These are phyloP conservation scores for Mycena vulgaris DNA, from an alignment of 768 basidiomycete species.

Conservation along the genomic window DNA sequence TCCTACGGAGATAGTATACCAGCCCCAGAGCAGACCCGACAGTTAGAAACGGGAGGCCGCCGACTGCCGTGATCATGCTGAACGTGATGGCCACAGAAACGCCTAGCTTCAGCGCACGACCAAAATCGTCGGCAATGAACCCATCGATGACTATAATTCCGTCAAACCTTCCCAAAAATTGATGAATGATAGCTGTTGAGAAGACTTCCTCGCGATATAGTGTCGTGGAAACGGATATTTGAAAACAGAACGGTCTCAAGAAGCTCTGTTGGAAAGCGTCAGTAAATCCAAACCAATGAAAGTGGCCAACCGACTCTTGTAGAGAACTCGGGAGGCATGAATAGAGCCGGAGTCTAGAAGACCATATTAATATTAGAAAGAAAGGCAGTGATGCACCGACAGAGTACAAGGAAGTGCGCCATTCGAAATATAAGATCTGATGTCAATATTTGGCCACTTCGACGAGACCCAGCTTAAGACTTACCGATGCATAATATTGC, in stretches of 20 bases:
- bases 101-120: background rate
- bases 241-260: slow-evolving; percentile 89
- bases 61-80: too few relatives aligned
- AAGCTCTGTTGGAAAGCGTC: slow-evolving; percentile 62
- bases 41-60: too few relatives aligned
- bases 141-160: slow-evolving; percentile 78
- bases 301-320: slow-evolving; percentile 73
- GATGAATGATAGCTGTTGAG: slow-evolving; percentile 74
- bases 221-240: slow-evolving; percentile 93
- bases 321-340: slow-evolving; percentile 81
- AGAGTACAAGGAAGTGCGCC: slow-evolving; percentile 78
- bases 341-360: slow-evolving; percentile 79
- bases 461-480: slow-evolving; percentile 36
- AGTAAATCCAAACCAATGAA: slow-evolving; percentile 26
- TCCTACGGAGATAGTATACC: too few relatives aligned
- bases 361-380: slow-evolving; percentile 35
- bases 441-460: background rate
- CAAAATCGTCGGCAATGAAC: slow-evolving; percentile 83
- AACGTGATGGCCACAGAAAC: too few relatives aligned
- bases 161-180: background rate
- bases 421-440: slow-evolving; percentile 40
- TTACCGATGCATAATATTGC: slow-evolving; percentile 60
- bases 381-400: slow-evolving; percentile 52
- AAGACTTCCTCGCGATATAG: slow-evolving; percentile 85
- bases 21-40: too few relatives aligned